These are phyloP conservation scores for Brassica rapa DNA, from an alignment of 345 rosid species.

Conservation along the genomic window DNA sequence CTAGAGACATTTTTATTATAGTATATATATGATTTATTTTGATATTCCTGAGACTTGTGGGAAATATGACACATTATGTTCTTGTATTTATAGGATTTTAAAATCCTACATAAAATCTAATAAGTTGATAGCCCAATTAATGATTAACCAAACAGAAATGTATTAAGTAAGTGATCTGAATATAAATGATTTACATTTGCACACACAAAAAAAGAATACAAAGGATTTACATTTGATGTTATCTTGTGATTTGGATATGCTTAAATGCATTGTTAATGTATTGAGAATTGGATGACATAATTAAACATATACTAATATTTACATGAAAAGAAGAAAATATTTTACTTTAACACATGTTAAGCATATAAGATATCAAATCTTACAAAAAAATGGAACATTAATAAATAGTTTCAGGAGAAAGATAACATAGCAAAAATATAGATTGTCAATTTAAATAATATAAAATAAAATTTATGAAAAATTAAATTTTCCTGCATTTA, in stretches of 20 bases:
- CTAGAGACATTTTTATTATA: neutral
- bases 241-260: neutral
- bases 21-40: neutral
- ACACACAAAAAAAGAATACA: neutral
- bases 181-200: neutral
- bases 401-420: neutral
- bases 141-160: neutral
- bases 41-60: neutral
- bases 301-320: neutral
- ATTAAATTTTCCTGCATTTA: neutral
- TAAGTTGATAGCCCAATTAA: neutral
- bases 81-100: slow-evolving; percentile 21
- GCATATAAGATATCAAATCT: neutral
- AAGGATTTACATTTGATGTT: neutral
- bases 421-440: neutral
- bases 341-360: neutral
- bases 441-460: neutral
- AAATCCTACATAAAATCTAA: neutral
- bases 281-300: neutral
- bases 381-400: neutral
- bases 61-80: neutral
- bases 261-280: neutral
- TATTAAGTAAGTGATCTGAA: neutral
- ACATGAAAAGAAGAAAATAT: neutral
- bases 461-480: neutral